Evolutionary conservation across 257 asterid genomes (phyloP).

Genomic region (Nicotiana attenuata): DNA sequence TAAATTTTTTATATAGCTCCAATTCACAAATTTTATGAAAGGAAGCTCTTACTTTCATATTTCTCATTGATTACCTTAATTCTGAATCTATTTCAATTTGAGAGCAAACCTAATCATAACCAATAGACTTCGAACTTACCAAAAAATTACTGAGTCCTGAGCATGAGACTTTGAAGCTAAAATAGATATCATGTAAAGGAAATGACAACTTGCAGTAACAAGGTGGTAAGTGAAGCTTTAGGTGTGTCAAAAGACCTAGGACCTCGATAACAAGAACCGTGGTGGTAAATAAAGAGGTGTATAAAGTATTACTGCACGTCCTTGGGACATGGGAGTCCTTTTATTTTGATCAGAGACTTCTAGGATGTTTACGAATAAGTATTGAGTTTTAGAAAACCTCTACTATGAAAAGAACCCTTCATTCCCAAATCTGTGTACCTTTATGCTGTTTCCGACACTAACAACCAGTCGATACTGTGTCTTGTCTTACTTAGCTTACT

Average conservation of each 20-base stretch:
- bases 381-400: not conserved
- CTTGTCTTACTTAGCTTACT: not conserved
- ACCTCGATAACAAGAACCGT: not conserved
- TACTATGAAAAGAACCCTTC: not conserved
- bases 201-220: not conserved
- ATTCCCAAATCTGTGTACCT: not conserved
- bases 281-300: not conserved
- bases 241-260: not conserved
- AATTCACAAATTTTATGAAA: too few species aligned
- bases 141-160: not conserved
- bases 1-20: too few species aligned
- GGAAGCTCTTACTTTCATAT: too few species aligned
- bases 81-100: not conserved
- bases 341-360: not conserved
- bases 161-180: not conserved
- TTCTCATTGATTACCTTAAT: too few species aligned
- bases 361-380: not conserved
- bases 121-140: not conserved
- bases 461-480: not conserved
- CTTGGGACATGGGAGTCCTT: not conserved
- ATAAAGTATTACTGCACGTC: too few species aligned
- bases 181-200: not conserved
- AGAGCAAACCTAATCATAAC: not conserved
- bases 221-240: too few species aligned
- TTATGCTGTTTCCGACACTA: not conserved